A percentile compares a stretch with the other conserved stretches of the same genome.
phyloP scores from a whole-genome alignment of 73 alveolate species.

The Diophrys appendiculata region DNA sequence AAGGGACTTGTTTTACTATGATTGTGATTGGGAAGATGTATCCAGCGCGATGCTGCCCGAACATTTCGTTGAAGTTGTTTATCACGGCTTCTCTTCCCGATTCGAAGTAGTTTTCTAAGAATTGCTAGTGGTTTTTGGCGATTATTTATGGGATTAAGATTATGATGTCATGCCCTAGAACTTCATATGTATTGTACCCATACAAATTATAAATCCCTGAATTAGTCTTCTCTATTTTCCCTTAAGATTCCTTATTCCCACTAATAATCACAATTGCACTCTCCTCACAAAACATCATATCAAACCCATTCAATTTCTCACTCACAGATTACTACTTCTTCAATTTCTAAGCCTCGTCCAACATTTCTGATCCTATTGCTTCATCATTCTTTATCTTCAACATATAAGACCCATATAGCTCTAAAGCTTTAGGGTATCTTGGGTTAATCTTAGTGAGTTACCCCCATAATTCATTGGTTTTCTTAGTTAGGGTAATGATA shows the following conservation, averaged over 20 bases:
- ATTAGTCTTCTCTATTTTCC: constrained; percentile 50
- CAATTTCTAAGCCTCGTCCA: constrained; percentile 24
- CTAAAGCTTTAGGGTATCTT: constrained; percentile 45
- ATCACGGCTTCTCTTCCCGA: constrained; percentile 53
- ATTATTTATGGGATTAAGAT: constrained; percentile 55
- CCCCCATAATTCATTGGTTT: constrained; percentile 39
- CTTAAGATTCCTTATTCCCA: constrained; percentile 53
- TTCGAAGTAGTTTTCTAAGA: constrained; percentile 47
- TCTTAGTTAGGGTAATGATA: constrained; percentile 44
- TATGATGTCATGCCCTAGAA: constrained; percentile 52
- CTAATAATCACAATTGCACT: constrained; percentile 54
- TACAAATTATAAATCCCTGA: constrained; percentile 45
- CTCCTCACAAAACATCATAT: constrained; percentile 55
- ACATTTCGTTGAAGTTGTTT: constrained; percentile 15
- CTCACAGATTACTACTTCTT: constrained; percentile 30
- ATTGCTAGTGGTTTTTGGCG: constrained; percentile 46
- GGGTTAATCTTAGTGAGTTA: constrained; percentile 40
- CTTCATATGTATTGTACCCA: constrained; percentile 61
- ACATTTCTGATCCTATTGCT: constrained; percentile 34
- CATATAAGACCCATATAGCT: constrained; percentile 39
- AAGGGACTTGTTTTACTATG: constrained; percentile 56
- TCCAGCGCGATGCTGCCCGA: constrained; percentile 49
- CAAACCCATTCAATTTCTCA: constrained; percentile 56
- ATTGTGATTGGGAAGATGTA: constrained; percentile 42
- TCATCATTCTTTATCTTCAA: constrained; percentile 38